Evolutionary conservation across 441 rosid genomes (phyloP).

Genomic region (Pelargonium fulgidum): DNA sequence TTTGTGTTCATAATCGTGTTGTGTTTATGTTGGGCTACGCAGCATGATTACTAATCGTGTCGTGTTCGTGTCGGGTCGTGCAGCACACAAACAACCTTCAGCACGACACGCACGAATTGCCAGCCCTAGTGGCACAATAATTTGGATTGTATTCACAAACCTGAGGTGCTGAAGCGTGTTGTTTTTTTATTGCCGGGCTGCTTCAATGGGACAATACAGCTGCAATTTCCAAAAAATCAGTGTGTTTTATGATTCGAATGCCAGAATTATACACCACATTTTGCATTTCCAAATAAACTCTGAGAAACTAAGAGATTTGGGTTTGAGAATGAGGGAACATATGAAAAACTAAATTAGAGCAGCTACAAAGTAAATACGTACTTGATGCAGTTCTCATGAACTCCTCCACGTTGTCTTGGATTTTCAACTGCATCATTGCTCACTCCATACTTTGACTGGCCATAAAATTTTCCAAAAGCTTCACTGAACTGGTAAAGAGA

Average conservation of each 20-base stretch:
- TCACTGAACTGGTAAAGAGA: conserved; percentile 56
- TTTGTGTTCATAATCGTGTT: too few relatives aligned
- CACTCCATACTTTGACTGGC: conserved; percentile 65
- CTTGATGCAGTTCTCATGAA: conserved; percentile 90
- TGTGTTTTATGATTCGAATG: neutral
- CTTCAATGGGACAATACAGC: conserved; percentile 57
- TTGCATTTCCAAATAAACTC: too few relatives aligned
- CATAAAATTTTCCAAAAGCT: conserved; percentile 88
- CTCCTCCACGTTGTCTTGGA: conserved; percentile 52
- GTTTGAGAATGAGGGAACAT: too few relatives aligned
- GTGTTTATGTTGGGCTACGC: too few relatives aligned
- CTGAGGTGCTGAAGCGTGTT: conserved; percentile 90
- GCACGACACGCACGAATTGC: too few relatives aligned
- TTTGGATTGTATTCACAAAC: conserved; percentile 30
- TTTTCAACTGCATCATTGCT: conserved; percentile 52
- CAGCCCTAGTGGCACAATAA: neutral
- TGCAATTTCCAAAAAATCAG: conserved; percentile 29
- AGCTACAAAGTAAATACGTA: conserved; percentile 22
- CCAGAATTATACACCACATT: neutral
- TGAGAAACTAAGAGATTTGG: too few relatives aligned
- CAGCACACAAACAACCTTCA: too few relatives aligned
- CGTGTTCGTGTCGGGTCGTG: too few relatives aligned
- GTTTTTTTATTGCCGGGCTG: conserved; percentile 37
- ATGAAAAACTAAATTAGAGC: too few relatives aligned
- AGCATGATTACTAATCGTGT: too few relatives aligned